phyloP scores from a whole-genome alignment of 768 basidiomycete genomes.

The Hypholoma sublateritium region DNA sequence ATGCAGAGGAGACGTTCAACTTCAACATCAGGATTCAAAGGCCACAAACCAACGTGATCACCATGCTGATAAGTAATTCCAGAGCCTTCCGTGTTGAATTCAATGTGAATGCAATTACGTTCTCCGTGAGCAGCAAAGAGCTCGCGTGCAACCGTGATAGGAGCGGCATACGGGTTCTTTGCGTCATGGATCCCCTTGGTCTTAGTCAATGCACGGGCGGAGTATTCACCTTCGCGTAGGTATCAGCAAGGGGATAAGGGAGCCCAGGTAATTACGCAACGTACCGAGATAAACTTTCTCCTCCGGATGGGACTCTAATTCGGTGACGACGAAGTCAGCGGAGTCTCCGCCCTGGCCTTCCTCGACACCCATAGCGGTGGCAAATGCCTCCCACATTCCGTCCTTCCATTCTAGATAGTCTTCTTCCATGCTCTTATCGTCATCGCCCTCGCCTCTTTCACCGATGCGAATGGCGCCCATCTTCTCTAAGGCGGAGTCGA shows the following conservation, averaged over 20 bases:
- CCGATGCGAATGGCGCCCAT: conserved; percentile 88
- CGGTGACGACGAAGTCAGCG: conserved; percentile 90
- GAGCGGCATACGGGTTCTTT: conserved; percentile 94
- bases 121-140: conserved; percentile 74
- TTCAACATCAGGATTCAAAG: conserved; percentile 89
- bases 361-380: conserved; percentile 82
- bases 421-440: conserved; percentile 99
- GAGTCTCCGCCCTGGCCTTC: conserved; percentile 96
- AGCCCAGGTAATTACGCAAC: conserved; percentile 19
- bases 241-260: not conserved
- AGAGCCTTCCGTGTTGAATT: conserved; percentile 91
- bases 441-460: conserved; percentile 92
- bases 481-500: conserved; percentile 71
- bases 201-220: conserved; percentile 88
- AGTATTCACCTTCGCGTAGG: conserved; percentile 75
- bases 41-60: conserved; percentile 98
- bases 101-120: conserved; percentile 93
- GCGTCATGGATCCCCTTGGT: conserved; percentile 97
- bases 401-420: conserved; percentile 99
- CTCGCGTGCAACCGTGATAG: conserved; percentile 75
- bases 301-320: conserved; percentile 67
- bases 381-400: conserved; percentile 90
- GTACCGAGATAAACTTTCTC: conserved; percentile 94
- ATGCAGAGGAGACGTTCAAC: conserved; percentile 86
- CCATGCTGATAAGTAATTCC: conserved; percentile 99